Evolutionary conservation across 2,329 filamentous ascomycete species (phyloP), one percentile per base, ranked within the genome.

Genomic region (Colletotrichum shisoi): DNA sequence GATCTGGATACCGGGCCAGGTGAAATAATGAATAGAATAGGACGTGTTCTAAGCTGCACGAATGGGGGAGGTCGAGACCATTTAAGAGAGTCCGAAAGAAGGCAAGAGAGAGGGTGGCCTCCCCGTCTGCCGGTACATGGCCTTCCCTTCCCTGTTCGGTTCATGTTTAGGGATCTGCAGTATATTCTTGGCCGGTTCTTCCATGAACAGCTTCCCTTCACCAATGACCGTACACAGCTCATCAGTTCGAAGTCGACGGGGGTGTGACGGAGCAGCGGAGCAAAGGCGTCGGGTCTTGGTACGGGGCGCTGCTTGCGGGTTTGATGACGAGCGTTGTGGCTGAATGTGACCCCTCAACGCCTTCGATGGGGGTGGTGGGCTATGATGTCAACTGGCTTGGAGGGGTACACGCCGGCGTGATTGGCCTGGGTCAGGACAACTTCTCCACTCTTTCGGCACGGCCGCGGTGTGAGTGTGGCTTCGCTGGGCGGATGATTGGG

Each of bases 321-420:
- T 37, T 53, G 66, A 67, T 67, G 66, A 68, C 63, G 63, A 62
- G 40, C 45, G 45, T 48, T 67, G 66, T 68, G 62, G 66, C 66
- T 68, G 66, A 68, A 54, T 42, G 62, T 51, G 34, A 24, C 40
- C 31, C 40, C 46, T 27, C 39, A 24, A 34, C 27, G 24, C n/a
- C 45, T n/a, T 24, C 39, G 27, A 31, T 12, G 17, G 39, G 21
- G 52, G 13, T 52, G 39, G 19, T 57, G 58, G 52, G 57, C n/a
- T 56, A 68, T 68, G 65, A 68, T 65, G 65, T 68, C 65, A 65
- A 56, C 39, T 37, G 17, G 40, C 56, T 57, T 65, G 54, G 54
- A 51, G 44, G 54, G 65, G 27, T n/a, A 67, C 3, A 1, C 24
- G 15, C n/a, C 34, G 44, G 9, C 37, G 24, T 56, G 54, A 65